Percentiles rank a stretch among this genome's conserved stretches.
Conservation (phyloP, 106 monocot genomes). For the Posidonia australis region DNA sequence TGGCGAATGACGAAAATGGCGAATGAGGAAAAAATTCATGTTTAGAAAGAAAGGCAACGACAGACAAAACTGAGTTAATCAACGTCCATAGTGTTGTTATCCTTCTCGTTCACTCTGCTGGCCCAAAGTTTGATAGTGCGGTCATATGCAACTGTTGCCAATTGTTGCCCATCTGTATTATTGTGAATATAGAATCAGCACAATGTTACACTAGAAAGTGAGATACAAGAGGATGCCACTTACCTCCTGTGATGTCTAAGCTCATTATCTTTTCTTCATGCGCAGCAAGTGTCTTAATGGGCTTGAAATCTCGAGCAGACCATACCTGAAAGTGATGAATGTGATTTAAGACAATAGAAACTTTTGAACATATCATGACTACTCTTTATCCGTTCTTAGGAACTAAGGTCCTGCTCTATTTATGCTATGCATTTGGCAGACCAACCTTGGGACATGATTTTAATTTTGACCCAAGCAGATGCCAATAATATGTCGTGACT, state of each 20-base stretch:
- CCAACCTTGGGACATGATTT: no score
- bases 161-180: constrained; percentile 67
- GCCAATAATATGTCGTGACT: no score
- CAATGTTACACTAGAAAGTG: no score
- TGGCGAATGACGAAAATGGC: no score
- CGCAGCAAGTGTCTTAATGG: constrained; percentile 65
- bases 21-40: no score
- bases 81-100: constrained; percentile 50
- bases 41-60: no score
- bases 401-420: no score
- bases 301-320: constrained; percentile 91
- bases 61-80: constrained; percentile 17
- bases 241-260: constrained; percentile 80
- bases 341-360: not conserved
- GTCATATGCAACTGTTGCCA: constrained; percentile 80
- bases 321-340: constrained; percentile 37
- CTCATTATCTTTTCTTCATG: constrained; percentile 87
- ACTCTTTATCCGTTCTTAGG: not conserved
- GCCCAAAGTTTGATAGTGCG: constrained; percentile 92
- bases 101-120: constrained; percentile 26
- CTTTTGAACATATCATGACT: not conserved
- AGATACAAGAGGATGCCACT: not conserved
- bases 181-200: constrained; percentile 5
- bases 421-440: no score
- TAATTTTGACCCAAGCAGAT: no score